phyloP scores from a whole-genome alignment of 1,284 basidiomycete species.

The Tilletia indica region DNA sequence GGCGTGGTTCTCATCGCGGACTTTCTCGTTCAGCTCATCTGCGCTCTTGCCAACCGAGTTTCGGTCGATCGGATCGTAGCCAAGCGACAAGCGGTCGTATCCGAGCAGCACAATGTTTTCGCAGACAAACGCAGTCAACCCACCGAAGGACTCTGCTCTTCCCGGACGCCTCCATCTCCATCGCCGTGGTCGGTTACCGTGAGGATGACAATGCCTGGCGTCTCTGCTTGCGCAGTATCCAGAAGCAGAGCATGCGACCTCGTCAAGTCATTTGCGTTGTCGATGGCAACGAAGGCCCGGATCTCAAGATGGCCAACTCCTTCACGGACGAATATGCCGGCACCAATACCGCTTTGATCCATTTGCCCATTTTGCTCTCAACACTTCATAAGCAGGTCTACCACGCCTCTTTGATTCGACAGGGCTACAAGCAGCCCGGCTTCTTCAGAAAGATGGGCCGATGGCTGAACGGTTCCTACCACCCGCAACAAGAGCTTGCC shows the following conservation, averaged over 20 bases:
- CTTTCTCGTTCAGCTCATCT: constrained; percentile 19
- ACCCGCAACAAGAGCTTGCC: neutral
- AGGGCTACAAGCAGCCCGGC: neutral
- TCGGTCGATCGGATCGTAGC: constrained; percentile 13
- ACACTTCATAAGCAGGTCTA: constrained; percentile 3
- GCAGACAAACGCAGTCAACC: neutral
- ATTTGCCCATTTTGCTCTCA: constrained; percentile 17
- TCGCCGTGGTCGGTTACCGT: constrained; percentile 22
- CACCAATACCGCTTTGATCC: constrained; percentile 8
- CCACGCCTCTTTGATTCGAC: neutral
- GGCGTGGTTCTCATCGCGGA: constrained; percentile 17
- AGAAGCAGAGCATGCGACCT: constrained; percentile 19
- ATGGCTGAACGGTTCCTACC: constrained; percentile 10
- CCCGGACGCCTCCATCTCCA: constrained; percentile 20
- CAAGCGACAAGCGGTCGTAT: neutral
- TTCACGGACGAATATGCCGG: constrained; percentile 19
- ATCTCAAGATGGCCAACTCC: constrained; percentile 21
- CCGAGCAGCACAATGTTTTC: neutral
- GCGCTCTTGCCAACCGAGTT: constrained; percentile 16
- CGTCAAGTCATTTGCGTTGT: constrained; percentile 17
- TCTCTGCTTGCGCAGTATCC: constrained; percentile 14
- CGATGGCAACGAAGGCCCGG: constrained; percentile 21
- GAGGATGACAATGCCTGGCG: constrained; percentile 21
- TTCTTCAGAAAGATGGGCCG: constrained; percentile 14
- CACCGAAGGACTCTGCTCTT: constrained; percentile 10